Evolutionary conservation across 2,329 filamentous ascomycete genomes (phyloP).

Genomic region (Hymenoscyphus repandus): DNA sequence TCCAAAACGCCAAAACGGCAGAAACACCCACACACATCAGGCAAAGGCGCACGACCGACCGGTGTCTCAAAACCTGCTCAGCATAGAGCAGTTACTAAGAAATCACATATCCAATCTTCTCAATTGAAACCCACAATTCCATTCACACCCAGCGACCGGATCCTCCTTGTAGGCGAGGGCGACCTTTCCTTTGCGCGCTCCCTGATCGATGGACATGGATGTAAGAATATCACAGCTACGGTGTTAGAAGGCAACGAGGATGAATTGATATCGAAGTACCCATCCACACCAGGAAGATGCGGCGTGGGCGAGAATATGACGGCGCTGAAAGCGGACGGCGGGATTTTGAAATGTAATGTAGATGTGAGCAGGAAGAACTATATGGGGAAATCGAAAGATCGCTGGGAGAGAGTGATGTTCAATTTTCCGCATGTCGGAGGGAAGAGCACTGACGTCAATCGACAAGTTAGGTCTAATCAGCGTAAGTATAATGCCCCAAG

Average conservation of each 20-base stretch:
- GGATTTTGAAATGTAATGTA: slow-evolving; percentile 52
- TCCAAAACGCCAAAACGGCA: not conserved
- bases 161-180: slow-evolving; percentile 74
- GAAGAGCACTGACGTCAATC: slow-evolving; percentile 85
- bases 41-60: not conserved
- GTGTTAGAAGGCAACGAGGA: slow-evolving; percentile 54
- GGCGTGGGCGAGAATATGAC: slow-evolving; percentile 44
- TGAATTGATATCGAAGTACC: slow-evolving; percentile 67
- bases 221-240: slow-evolving; percentile 63
- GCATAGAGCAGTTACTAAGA: not conserved
- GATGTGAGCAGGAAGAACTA: slow-evolving; percentile 54
- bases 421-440: slow-evolving; percentile 97
- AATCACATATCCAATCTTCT: slow-evolving; percentile 15
- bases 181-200: slow-evolving; percentile 74
- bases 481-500: slow-evolving; percentile 23
- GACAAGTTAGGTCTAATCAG: slow-evolving; percentile 91
- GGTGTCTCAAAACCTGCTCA: not conserved
- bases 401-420: slow-evolving; percentile 79
- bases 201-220: slow-evolving; percentile 60
- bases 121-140: slow-evolving; percentile 53
- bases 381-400: slow-evolving; percentile 28
- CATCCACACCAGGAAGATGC: slow-evolving; percentile 46
- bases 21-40: not conserved
- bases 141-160: slow-evolving; percentile 60
- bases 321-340: slow-evolving; percentile 41